Evolutionary conservation across 257 asterid genomes (phyloP).

Genomic region (Solanum clarkiae): DNA sequence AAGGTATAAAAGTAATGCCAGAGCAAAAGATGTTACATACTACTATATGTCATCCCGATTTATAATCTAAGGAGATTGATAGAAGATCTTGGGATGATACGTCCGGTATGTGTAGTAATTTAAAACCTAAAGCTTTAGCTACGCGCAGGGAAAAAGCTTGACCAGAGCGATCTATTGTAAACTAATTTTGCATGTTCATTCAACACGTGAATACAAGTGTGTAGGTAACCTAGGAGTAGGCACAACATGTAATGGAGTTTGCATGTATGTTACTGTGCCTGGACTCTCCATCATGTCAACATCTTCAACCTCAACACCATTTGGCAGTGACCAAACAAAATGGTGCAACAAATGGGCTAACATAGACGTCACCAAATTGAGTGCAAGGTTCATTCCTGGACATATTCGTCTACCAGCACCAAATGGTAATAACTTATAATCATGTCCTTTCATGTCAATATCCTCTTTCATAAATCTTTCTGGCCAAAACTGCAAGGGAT

Average conservation of each 20-base stretch:
- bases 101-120: not conserved
- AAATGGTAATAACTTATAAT: conserved; percentile 53
- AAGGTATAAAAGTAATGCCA: not conserved
- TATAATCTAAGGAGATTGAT: not conserved
- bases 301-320: conserved; percentile 42
- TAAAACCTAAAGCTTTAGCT: too few species aligned
- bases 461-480: conserved; percentile 66
- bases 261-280: conserved; percentile 72
- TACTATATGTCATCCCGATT: not conserved
- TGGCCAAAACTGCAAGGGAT: conserved; percentile 58
- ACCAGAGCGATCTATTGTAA: too few species aligned
- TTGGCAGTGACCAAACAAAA: conserved; percentile 43
- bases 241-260: conserved; percentile 44
- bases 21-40: not conserved
- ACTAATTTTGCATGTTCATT: not conserved
- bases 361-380: conserved; percentile 48
- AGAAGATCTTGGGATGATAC: not conserved
- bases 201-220: conserved; percentile 39
- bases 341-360: conserved; percentile 70
- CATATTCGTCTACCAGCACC: conserved; percentile 81
- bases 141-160: too few species aligned
- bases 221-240: conserved; percentile 51
- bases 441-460: conserved; percentile 73
- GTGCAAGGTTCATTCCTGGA: conserved; percentile 74
- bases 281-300: conserved; percentile 83